Evolutionary conservation across 2,329 filamentous ascomycete genomes (phyloP), one percentile per base, ranked within the genome.

Genomic region (Penicillium hordei): DNA sequence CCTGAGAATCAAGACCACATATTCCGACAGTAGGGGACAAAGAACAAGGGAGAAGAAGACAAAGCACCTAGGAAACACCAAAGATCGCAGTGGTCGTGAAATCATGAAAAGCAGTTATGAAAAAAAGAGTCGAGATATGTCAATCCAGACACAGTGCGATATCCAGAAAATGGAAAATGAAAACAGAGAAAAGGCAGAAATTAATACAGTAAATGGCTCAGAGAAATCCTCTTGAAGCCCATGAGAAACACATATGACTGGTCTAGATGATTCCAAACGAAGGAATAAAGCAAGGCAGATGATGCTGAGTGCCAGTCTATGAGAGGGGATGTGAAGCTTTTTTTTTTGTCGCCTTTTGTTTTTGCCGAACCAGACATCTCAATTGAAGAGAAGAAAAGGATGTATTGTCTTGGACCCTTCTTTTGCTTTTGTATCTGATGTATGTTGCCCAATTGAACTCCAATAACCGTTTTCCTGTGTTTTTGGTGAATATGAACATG

Each of bases 121-220:
- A 34, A 21, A 43, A 34, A 23, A 34, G 19, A 48, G 52, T 58
- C 29, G 23, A 34, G 19, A 46, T 49, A 45, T 42, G 34, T 52
- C 40, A 57, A 46, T 27, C 40, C 34, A 52, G 19, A 29, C 25
- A 36, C 36, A 49, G 21, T 52, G 50, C 21, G 27, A 42, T 38
- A 33, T 42, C 39, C 52, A 52, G 19, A 44, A 44, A 39, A 38
- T 52, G 36, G 23, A 31, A 25, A 58, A 44, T 49, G 42, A 38
- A 55, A 57, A 57, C 58, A 60, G 42, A 58, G 38, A 57, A 57
- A 57, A 55, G 42, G 48, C 31, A 52, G 29, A 58, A 44, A 66
- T 66, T 63, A 65, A 58, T 66, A 65, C 62, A 65, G 50, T 53
- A 60, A 57, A 56, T 61, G 50, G 52, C 44, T 34, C 12, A 43